Evolutionary conservation across 768 basidiomycete genomes (phyloP).

Genomic region (Boletus tylopilopsis): DNA sequence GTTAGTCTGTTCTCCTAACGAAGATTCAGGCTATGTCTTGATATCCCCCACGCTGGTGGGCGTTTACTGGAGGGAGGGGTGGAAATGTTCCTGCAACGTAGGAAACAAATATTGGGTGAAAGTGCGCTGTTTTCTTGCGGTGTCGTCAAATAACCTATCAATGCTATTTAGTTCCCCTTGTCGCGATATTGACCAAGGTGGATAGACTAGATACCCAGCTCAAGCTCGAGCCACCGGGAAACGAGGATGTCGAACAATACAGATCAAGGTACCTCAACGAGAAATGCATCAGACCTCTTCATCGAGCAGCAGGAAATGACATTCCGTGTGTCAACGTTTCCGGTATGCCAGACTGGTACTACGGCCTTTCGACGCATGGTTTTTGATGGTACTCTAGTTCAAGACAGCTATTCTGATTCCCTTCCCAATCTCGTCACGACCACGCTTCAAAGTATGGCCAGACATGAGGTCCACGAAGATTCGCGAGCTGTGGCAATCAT

Average conservation of each 20-base stretch:
- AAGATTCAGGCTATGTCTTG: conserved; percentile 14
- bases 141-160: neutral
- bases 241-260: neutral
- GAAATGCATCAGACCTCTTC: conserved; percentile 4
- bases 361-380: neutral
- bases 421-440: conserved; percentile 1
- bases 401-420: neutral
- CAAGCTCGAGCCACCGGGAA: neutral
- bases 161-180: conserved; percentile 3
- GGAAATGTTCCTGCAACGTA: conserved; percentile 5
- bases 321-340: conserved; percentile 5
- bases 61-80: conserved; percentile 13
- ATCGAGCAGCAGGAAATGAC: neutral
- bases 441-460: conserved; percentile 5
- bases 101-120: conserved; percentile 4
- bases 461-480: conserved; percentile 5
- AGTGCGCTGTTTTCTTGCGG: neutral
- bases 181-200: conserved; percentile 16
- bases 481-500: conserved; percentile 8
- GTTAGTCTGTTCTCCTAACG: neutral
- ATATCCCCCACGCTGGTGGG: conserved; percentile 12
- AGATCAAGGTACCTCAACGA: neutral
- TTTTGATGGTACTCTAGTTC: conserved; percentile 2
- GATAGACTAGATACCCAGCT: conserved; percentile 6
- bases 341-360: neutral